A percentile compares a stretch with the other conserved stretches of the same genome.
Evolutionary conservation across 257 asterid genomes (phyloP).

Genomic region (Haberlea rhodopensis): DNA sequence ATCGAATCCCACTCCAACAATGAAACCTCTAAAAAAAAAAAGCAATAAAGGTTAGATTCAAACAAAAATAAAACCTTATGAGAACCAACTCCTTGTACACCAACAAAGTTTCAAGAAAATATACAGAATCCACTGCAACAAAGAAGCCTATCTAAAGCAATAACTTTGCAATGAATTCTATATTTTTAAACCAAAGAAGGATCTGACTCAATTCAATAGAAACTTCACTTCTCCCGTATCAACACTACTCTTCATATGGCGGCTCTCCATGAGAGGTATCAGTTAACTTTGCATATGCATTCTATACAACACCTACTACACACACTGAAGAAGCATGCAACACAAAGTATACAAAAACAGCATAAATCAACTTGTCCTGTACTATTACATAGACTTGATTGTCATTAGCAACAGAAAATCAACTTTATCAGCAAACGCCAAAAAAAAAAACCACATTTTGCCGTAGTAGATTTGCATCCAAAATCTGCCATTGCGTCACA

Average conservation of each 20-base stretch:
- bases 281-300: constrained; percentile 6
- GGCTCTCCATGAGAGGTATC: too few relatives aligned
- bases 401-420: background rate
- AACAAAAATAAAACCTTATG: background rate
- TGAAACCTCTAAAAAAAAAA: background rate
- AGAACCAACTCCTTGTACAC: background rate
- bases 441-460: background rate
- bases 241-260: too few relatives aligned
- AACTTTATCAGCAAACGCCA: background rate
- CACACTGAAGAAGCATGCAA: background rate
- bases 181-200: too few relatives aligned
- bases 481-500: constrained; percentile 26
- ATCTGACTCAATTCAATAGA: too few relatives aligned
- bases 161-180: too few relatives aligned
- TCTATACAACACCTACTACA: background rate
- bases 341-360: background rate
- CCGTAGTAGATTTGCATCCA: background rate
- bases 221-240: too few relatives aligned
- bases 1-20: background rate
- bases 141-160: background rate
- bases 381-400: background rate
- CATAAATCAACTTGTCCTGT: background rate
- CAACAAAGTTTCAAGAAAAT: background rate
- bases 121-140: constrained; percentile 2
- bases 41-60: background rate